These are phyloP conservation scores for Trichosporon asahii DNA, from an alignment of 1,284 basidiomycete species.

Conservation along the genomic window DNA sequence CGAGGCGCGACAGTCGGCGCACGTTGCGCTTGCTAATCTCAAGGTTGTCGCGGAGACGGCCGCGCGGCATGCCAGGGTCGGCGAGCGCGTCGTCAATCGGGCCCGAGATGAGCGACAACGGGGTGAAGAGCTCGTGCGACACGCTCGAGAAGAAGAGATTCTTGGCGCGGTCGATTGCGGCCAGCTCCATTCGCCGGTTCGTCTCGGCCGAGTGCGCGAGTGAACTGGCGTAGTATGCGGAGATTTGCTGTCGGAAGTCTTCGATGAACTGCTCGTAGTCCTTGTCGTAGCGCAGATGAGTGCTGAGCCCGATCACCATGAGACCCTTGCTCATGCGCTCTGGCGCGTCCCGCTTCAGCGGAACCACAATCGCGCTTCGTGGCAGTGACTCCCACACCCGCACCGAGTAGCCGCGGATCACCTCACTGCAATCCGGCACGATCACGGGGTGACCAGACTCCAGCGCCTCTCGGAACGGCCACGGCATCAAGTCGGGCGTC, in stretches of 20 bases:
- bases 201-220: constrained; percentile 34
- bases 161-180: constrained; percentile 51
- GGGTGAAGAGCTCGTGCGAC: constrained; percentile 49
- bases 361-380: constrained; percentile 48
- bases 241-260: constrained; percentile 1
- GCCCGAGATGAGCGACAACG: constrained; percentile 48
- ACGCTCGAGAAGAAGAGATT: constrained; percentile 45
- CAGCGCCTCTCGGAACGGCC: constrained; percentile 46
- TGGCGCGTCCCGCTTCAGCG: constrained; percentile 46
- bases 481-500: constrained; percentile 24
- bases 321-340: constrained; percentile 42
- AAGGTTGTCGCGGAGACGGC: constrained; percentile 40
- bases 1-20: constrained; percentile 39
- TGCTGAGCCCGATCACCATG: constrained; percentile 49
- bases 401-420: constrained; percentile 41
- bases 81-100: constrained; percentile 40
- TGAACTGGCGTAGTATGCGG: constrained; percentile 24
- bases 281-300: constrained; percentile 44
- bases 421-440: constrained; percentile 35
- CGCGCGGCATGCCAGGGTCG: constrained; percentile 27
- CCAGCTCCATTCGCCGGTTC: constrained; percentile 47
- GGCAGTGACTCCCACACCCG: constrained; percentile 51
- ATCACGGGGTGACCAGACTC: constrained; percentile 32
- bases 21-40: constrained; percentile 46
- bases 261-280: constrained; percentile 45